Evolutionary conservation across 2,329 filamentous ascomycete genomes (phyloP).

Genomic region (Phaeophleospora eucalypticola): DNA sequence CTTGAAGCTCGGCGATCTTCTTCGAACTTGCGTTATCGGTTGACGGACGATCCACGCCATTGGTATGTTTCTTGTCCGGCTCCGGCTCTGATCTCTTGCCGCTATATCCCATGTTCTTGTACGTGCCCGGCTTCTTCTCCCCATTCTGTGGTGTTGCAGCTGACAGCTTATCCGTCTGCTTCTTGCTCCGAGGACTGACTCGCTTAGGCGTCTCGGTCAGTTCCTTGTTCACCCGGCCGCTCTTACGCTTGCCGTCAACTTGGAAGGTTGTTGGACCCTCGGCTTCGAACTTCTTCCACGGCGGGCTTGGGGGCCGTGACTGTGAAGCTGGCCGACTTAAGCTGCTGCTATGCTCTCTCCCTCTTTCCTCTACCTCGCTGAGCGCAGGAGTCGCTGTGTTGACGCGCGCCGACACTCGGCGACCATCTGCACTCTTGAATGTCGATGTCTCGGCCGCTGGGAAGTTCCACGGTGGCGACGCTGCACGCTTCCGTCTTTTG

Average conservation of each 20-base stretch:
- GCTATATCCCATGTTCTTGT: slow-evolving; percentile 16
- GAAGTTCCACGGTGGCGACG: slow-evolving; percentile 33
- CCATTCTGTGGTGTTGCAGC: slow-evolving; percentile 14
- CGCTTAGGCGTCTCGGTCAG: slow-evolving; percentile 24
- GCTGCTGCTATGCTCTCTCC: slow-evolving; percentile 19
- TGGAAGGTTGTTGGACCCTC: slow-evolving; percentile 85
- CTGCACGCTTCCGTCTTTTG: slow-evolving; percentile 59
- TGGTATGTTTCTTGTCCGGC: slow-evolving; percentile 8
- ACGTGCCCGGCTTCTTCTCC: slow-evolving; percentile 14
- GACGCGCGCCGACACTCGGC: slow-evolving; percentile 31
- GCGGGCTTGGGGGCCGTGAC: slow-evolving; percentile 65
- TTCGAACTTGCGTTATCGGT: slow-evolving; percentile 15
- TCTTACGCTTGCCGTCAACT: slow-evolving; percentile 58
- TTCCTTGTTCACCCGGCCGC: slow-evolving; percentile 52
- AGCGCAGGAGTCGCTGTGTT: slow-evolving; percentile 23
- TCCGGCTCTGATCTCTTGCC: slow-evolving; percentile 12
- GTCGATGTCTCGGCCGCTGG: slow-evolving; percentile 27
- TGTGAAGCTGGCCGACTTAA: slow-evolving; percentile 25
- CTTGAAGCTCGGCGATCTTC: slow-evolving; percentile 28
- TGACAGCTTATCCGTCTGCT: slow-evolving; percentile 25
- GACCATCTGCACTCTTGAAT: slow-evolving; percentile 31
- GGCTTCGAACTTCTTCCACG: slow-evolving; percentile 83
- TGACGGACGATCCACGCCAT: slow-evolving; percentile 14
- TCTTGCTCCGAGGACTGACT: slow-evolving; percentile 30
- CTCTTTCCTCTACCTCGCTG: slow-evolving; percentile 24